Conservation (phyloP, 805 yeast species). For the Yamadazyma tumulicola region DNA sequence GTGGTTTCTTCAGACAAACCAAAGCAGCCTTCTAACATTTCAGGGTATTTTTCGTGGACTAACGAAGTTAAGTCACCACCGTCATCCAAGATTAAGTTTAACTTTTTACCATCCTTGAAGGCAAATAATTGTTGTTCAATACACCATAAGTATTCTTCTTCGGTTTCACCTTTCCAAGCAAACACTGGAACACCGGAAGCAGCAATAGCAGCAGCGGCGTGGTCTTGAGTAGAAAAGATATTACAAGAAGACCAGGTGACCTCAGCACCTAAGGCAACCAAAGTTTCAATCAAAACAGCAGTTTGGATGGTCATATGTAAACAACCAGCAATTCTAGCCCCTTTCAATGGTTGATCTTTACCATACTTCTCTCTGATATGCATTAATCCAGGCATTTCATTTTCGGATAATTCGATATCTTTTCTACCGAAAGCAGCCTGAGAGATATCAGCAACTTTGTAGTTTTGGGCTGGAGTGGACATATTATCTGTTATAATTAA, state of each 20-base stretch:
- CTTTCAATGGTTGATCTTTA: conserved; percentile 88
- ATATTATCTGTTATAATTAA: conserved; percentile 10
- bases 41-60: conserved; percentile 97
- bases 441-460: conserved; percentile 96
- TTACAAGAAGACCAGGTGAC: conserved; percentile 99
- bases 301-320: conserved; percentile 99
- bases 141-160: conserved; percentile 99
- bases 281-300: conserved; percentile 96
- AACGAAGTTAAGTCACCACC: conserved; percentile 98
- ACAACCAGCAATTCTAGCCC: conserved; percentile 99
- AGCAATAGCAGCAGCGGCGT: conserved; percentile 99
- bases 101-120: conserved; percentile 92
- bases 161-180: conserved; percentile 99
- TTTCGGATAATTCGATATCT: conserved; percentile 97
- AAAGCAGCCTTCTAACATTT: conserved; percentile 89
- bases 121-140: conserved; percentile 98
- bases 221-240: conserved; percentile 99
- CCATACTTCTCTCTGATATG: conserved; percentile 94
- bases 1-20: conserved; percentile 99
- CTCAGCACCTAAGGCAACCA: conserved; percentile 97
- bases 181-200: conserved; percentile 99
- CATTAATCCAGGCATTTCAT: conserved; percentile 99
- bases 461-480: conserved; percentile 54
- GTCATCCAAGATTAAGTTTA: conserved; percentile 96
- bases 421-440: conserved; percentile 99